Percentiles rank a stretch among this genome's conserved stretches.
Conservation (phyloP, 352 stramenopile species). For the Globisporangium echinulatum region DNA sequence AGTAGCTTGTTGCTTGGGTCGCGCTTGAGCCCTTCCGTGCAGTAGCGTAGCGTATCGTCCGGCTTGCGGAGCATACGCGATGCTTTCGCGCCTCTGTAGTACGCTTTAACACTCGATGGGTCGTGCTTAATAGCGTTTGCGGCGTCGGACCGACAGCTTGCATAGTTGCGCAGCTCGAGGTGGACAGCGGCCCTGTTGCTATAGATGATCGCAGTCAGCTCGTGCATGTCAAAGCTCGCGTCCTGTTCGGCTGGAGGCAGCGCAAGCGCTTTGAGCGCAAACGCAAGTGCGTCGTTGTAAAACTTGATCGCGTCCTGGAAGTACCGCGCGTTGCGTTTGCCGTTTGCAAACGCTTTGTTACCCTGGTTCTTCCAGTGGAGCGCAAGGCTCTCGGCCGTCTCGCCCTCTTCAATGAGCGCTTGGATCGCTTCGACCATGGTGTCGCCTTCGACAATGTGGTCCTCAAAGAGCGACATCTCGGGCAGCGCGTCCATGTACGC, state of each 20-base stretch:
- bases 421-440: slow-evolving; percentile 84
- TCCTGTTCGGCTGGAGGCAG: slow-evolving; percentile 56
- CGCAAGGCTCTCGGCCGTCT: slow-evolving; percentile 81
- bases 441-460: slow-evolving; percentile 82
- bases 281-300: slow-evolving; percentile 71
- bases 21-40: slow-evolving; percentile 59
- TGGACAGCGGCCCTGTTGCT: slow-evolving; percentile 79
- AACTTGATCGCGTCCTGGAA: slow-evolving; percentile 73
- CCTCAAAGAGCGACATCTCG: slow-evolving; percentile 86
- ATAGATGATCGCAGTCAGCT: slow-evolving; percentile 72
- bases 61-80: slow-evolving; percentile 74
- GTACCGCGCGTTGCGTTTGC: slow-evolving; percentile 66
- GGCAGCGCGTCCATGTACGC: slow-evolving; percentile 81
- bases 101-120: slow-evolving; percentile 72
- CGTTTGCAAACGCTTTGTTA: slow-evolving; percentile 81
- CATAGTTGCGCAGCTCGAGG: slow-evolving; percentile 83
- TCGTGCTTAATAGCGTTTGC: slow-evolving; percentile 68
- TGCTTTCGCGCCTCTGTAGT: slow-evolving; percentile 81
- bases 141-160: slow-evolving; percentile 73
- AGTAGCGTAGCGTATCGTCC: slow-evolving; percentile 78
- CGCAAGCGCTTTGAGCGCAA: slow-evolving; percentile 69
- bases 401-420: slow-evolving; percentile 80
- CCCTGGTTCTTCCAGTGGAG: slow-evolving; percentile 87
- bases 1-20: slow-evolving; percentile 78
- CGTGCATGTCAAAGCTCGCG: slow-evolving; percentile 53